Conservation (phyloP, 306 rosid genomes). For the Elaeagnus macrophylla region DNA sequence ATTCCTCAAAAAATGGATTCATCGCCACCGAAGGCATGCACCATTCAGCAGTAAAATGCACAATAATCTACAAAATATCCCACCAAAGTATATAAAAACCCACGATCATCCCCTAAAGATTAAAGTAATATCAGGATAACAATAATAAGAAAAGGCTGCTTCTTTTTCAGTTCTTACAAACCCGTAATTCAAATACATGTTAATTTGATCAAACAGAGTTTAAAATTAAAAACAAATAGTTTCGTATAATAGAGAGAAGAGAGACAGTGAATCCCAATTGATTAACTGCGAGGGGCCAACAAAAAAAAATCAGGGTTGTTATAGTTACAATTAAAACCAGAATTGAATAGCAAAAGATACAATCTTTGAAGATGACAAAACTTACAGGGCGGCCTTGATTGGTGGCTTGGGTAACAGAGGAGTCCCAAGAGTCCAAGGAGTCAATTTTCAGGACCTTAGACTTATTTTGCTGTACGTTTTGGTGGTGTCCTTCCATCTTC, state of each 20-base stretch:
- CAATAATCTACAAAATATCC: conserved; percentile 49
- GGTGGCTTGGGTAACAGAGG: conserved; percentile 35
- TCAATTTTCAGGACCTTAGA: conserved; percentile 53
- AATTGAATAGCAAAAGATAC: background rate
- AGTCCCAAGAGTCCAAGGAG: conserved; percentile 70
- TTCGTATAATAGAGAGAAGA: too few relatives aligned
- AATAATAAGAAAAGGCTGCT: too few relatives aligned
- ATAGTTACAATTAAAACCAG: background rate
- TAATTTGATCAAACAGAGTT: too few relatives aligned
- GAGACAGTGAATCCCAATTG: too few relatives aligned
- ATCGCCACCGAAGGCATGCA: conserved; percentile 95
- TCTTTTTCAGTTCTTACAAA: too few relatives aligned
- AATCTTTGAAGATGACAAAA: conserved; percentile 3
- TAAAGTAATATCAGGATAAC: too few relatives aligned
- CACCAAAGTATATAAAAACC: conserved; percentile 7
- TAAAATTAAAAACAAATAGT: too few relatives aligned
- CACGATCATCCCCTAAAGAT: too few relatives aligned
- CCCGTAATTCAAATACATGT: too few relatives aligned
- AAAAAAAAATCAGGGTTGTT: background rate
- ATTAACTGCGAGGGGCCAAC: too few relatives aligned
- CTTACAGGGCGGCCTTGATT: conserved; percentile 55
- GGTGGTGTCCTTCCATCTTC: conserved; percentile 29
- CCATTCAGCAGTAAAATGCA: conserved; percentile 89
- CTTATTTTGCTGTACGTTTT: conserved; percentile 22
- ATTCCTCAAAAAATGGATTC: conserved; percentile 60